Base-by-base conservation (phyloP, 1,284 basidiomycete species). In the Xerocomus nothofagi region DNA sequence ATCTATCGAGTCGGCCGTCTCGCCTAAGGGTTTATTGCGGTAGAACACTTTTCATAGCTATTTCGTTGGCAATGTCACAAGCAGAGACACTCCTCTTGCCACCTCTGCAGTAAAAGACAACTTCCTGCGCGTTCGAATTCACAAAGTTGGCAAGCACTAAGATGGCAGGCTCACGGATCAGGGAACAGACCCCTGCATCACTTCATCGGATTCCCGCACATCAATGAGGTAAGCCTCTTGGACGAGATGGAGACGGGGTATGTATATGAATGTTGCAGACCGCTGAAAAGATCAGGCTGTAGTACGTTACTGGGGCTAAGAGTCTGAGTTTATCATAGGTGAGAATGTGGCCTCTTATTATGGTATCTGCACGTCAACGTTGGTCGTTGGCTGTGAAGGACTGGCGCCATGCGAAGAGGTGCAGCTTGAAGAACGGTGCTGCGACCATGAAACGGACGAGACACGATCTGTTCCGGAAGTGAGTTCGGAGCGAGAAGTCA, bases 91-190 rank as follows among this genome's bases (percentile, higher is more conserved):
- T 90, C 42, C 97, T 80, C 69, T 84, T 86, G 9, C 97, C 97
- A 50, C 91, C 92, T 49, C 95, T 80, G 71, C 97, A 99, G 73
- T 97, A 98, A 68, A 98, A 96, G 31, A 92, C 81, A 32, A 99
- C 73, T 62, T 93, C 88, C 67, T 97, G 91, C 3, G 78, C 71
- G 42, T 77, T 69, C 49, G 89, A 71, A 57, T 82, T 75, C 41
- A 99, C 71, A 6, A 92, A 84, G 39, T 79, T 80, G 34, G 83
- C 73, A 46, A 99, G 80, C 18, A 80, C 78, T 4, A 91, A 90
- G 99, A 81, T 6, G 97, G 96, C 12, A 99, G 73, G 68, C 96
- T 95, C 61, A 99, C 93, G 6, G 95, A 82, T 11, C 92, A 94
- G 4, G 97, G 97, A 62, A 99, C 98, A 65, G 90, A 90, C 24